Evolutionary conservation across 306 rosid species (phyloP).

Genomic region (Cyclanthera cordifolia): DNA sequence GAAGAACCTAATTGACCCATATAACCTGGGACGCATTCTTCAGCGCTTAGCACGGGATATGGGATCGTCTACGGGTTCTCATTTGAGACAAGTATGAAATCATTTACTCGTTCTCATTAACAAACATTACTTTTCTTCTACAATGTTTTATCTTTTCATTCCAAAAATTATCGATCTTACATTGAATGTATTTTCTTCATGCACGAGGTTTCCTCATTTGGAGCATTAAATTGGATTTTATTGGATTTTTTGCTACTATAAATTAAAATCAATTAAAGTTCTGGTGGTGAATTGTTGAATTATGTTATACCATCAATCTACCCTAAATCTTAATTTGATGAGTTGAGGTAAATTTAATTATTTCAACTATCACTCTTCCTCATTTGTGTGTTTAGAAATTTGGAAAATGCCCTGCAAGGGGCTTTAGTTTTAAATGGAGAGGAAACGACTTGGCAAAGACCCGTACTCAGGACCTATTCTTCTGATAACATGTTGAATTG

Average conservation of each 20-base stretch:
- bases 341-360: too few species aligned
- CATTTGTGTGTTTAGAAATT: too few species aligned
- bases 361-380: too few species aligned
- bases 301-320: too few species aligned
- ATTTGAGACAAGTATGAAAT: slow-evolving; percentile 71
- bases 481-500: too few species aligned
- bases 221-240: neutral
- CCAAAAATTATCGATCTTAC: neutral
- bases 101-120: neutral
- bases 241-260: neutral
- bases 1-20: slow-evolving; percentile 76
- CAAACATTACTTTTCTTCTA: neutral
- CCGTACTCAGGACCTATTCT: too few species aligned
- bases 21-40: slow-evolving; percentile 68
- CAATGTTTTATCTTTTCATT: neutral
- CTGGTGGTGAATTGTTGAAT: neutral
- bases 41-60: slow-evolving; percentile 89
- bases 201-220: neutral
- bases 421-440: too few species aligned
- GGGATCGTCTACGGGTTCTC: slow-evolving; percentile 79
- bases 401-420: too few species aligned
- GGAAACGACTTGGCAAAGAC: too few species aligned
- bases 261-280: neutral
- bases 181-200: neutral
- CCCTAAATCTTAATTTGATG: too few species aligned